Evolutionary conservation across 768 basidiomycete genomes (phyloP), one percentile per base, ranked within the genome.

Genomic region (Pleurotus eryngii): DNA sequence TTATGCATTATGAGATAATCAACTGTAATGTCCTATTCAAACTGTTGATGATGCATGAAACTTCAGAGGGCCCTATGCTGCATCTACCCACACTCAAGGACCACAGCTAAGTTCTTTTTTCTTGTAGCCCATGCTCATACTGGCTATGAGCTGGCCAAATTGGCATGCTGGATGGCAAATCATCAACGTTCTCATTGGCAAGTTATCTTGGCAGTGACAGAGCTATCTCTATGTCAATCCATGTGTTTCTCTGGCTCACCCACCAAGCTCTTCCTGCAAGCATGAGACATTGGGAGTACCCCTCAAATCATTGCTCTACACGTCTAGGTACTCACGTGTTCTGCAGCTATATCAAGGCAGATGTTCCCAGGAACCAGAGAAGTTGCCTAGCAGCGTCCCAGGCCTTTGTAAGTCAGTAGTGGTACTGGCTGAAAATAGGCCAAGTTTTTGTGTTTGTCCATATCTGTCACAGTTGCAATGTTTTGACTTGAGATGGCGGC

Each of bases 301-400:
- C 38, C 39, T 18, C 50, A 53, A 53, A 42, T 53, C 50, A 27
- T 22, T n/a, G 50, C 30, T 40, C 38, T 39, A 27, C 50, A 53
- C 38, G 50, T 53, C 50, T 38, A 20, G 22, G 17, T 20, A 9
- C 22, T 53, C 50, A 53, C 4, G 50, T 38, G 14, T 53, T 42
- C 37, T 3, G 27, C 15, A 5, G 50, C 35, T 40, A 22, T 37
- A 39, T 38, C 12, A 5, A 42, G 50, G n/a, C 18, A 9, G 17
- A 22, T 3, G 12, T 53, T 53, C 50, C 39, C 50, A 53, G 38
- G 6, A 24, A 43, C 39, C 50, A 53, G 38, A 15, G 40, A 43
- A 15, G 42, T 43, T 12, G 42, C 18, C 42, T 12, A 1, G 42
- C 42, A 30, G 4, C 27, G 27, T 30, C 27, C 5, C 27, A 30